Evolutionary conservation across 495 filamentous ascomycete genomes (phyloP), one percentile per base, ranked within the genome.

Genomic region (Hypoxylon fragiforme): DNA sequence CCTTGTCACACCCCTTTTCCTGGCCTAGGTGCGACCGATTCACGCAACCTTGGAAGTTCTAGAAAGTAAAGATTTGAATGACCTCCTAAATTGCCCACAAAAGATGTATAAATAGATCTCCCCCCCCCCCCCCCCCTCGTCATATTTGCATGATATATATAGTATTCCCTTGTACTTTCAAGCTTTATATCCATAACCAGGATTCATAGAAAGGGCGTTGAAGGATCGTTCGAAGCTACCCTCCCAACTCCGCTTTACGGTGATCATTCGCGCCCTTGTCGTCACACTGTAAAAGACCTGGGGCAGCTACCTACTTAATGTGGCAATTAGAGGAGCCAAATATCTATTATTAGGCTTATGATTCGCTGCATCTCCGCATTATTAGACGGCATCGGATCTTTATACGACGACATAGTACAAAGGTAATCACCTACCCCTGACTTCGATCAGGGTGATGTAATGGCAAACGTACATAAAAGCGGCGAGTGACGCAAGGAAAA

Each of bases 241-340:
- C n/a, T n/a, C n/a, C n/a, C n/a, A n/a, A n/a, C n/a, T 50, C 50
- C 57, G 57, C 45, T 60, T 60, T 54, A 12, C 57, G 57, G 57
- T 21, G 20, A 26, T 54, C 57, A 50, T 45, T 30, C 36, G 20
- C 57, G 57, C 57, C 57, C 44, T 60, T 60, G 44, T 37, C 45
- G 31, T 52, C 30, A 43, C 47, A 14, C 11, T 28, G n/a, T 31
- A 31, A 14, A 37, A 44, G 20, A 46, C 34, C 30, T 28, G 32
- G 22, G 13, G 42, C 19, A 45, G 11, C 22, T 36, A 57, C 45
- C 32, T 50, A 28, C 45, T 13, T 11, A 32, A 55, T 43, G 18
- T 4, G 38, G 52, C 18, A 50, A 41, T 26, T 35, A 0, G 5
- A 40, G 15, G 15, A 36, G 28, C 20, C 3, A 6, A 8, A 6